phyloP scores from a whole-genome alignment of 495 filamentous ascomycete genomes.

The Saxophila tyrrhenica region DNA sequence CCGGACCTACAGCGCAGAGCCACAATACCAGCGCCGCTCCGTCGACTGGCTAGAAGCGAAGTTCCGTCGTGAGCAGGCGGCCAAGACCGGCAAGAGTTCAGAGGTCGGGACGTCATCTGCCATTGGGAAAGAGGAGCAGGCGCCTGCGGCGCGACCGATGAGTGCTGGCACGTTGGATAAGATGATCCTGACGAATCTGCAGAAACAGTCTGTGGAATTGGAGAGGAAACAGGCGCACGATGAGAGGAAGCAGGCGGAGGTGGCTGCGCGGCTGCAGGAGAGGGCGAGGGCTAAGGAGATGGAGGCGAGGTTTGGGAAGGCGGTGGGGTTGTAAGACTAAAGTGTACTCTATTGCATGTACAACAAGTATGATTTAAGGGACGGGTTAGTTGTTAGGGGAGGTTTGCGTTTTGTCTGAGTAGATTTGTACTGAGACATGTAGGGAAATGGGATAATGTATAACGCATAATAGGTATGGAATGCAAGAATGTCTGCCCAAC shows the following conservation, averaged over 20 bases:
- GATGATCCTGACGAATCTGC: not conserved
- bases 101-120: not conserved
- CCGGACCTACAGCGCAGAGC: not conserved
- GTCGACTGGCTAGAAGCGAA: slow-evolving; percentile 2
- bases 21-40: slow-evolving; percentile 1
- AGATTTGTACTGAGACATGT: too few relatives aligned
- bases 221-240: not conserved
- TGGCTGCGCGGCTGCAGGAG: not conserved
- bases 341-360: not conserved
- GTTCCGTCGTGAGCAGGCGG: not conserved
- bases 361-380: not conserved
- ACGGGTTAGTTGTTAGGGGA: too few relatives aligned
- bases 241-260: slow-evolving; percentile 1
- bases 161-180: not conserved
- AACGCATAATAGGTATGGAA: too few relatives aligned
- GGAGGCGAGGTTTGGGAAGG: not conserved
- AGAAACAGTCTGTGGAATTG: not conserved
- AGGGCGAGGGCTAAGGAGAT: not conserved
- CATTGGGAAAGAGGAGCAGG: slow-evolving; percentile 1
- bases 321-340: not conserved
- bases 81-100: not conserved
- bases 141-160: not conserved
- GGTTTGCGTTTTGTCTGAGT: too few relatives aligned
- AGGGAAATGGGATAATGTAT: too few relatives aligned
- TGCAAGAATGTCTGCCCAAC: too few relatives aligned